Conservation (phyloP, 768 basidiomycete species). For the Plicaturopsis crispa region DNA sequence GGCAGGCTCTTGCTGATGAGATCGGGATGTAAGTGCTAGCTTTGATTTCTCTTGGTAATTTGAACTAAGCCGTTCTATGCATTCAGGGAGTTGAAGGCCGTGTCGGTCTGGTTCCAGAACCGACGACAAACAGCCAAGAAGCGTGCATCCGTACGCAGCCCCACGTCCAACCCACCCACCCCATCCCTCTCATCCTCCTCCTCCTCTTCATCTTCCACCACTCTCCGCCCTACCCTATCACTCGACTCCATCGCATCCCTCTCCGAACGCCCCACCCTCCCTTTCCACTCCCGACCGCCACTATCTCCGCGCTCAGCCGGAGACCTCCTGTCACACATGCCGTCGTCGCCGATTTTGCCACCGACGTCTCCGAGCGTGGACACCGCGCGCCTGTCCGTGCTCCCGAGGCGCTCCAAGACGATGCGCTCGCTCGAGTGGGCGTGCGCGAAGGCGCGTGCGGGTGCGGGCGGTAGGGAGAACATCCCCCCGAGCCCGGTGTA, state of each 20-base stretch:
- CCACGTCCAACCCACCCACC: constrained; percentile 9
- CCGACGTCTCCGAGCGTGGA: constrained; percentile 42
- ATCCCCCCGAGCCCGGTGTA: neutral
- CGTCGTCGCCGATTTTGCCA: constrained; percentile 52
- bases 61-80: too few relatives aligned
- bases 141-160: constrained; percentile 2
- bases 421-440: constrained; percentile 68
- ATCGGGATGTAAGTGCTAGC: too few relatives aligned
- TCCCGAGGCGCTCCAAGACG: constrained; percentile 34
- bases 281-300: neutral
- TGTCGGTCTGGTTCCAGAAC: constrained; percentile 80
- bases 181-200: constrained; percentile 10
- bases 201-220: neutral
- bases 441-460: constrained; percentile 42
- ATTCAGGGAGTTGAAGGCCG: constrained; percentile 60
- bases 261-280: constrained; percentile 46
- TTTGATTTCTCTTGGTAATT: too few relatives aligned
- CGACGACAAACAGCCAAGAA: constrained; percentile 53
- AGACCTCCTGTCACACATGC: constrained; percentile 49
- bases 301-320: constrained; percentile 19
- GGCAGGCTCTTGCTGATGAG: too few relatives aligned
- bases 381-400: constrained; percentile 34
- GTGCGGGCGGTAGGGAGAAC: constrained; percentile 7
- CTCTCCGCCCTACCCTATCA: constrained; percentile 4
- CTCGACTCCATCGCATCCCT: constrained; percentile 26